A percentile compares a stretch with the other conserved stretches of the same genome.
Evolutionary conservation across 2,329 filamentous ascomycete species (phyloP).

Genomic region (Albophoma yamanashiensis): DNA sequence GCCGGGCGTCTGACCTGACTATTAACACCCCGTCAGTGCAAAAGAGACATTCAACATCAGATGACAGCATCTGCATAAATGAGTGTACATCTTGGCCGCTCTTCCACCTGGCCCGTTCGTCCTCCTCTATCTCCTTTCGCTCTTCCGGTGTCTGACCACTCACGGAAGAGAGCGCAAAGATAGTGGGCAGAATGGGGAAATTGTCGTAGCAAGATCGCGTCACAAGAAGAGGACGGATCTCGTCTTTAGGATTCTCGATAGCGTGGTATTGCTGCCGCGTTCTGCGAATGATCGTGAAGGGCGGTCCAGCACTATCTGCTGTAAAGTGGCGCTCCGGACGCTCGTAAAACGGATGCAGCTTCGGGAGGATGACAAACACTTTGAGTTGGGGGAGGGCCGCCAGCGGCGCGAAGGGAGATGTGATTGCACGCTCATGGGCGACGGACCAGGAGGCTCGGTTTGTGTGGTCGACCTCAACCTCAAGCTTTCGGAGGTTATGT

Average conservation of each 20-base stretch:
- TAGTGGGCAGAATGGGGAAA: not conserved
- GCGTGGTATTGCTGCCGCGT: not conserved
- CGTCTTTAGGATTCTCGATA: not conserved
- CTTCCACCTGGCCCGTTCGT: not conserved
- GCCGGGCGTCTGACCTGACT: too few species aligned
- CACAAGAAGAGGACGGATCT: not conserved
- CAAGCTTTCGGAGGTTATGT: not conserved
- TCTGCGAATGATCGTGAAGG: not conserved
- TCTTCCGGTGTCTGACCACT: too few species aligned
- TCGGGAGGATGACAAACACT: not conserved
- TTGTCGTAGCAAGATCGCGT: not conserved
- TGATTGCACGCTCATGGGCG: not conserved
- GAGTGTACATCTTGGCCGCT: not conserved
- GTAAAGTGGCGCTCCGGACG: not conserved
- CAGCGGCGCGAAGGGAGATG: not conserved
- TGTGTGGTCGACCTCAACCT: not conserved
- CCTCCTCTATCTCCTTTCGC: not conserved
- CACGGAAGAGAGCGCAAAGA: too few species aligned
- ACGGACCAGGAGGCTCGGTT: not conserved
- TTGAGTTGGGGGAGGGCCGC: not conserved
- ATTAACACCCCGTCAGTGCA: too few species aligned
- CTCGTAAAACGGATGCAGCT: not conserved
- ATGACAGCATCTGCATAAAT: too few species aligned
- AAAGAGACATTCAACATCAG: too few species aligned
- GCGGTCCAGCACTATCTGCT: not conserved